Base-by-base conservation (phyloP, 305 asterid genomes). In the Fraxinus latifolia region DNA sequence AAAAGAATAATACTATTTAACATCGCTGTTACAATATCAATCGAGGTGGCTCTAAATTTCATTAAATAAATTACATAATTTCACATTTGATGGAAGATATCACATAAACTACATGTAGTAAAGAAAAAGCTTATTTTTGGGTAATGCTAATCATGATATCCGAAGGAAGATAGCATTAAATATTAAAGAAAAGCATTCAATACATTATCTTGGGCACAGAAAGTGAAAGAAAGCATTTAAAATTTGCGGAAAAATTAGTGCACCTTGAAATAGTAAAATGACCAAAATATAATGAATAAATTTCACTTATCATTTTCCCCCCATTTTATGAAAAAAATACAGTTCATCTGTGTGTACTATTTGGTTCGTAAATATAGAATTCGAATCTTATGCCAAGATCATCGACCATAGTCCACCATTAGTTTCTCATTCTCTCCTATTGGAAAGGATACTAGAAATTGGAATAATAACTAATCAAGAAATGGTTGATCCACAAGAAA, bases 121-220 rank as follows among this genome's bases (percentile, higher is more conserved):
- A 84, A 33, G 17, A 79, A 78, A 81, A 81, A 62, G 44, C 58
- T 77, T 44, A 71, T 84, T 79, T 68, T 84, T 80, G 88, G 86
- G 85, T 11, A 72, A 53, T 60, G 44, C 55, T 76, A 82, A 74
- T 88, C 84, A 82, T 83, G 87, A 42, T 11, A 42, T 78, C 90
- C 76, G 76, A 33, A 65, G 11, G 60, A 73, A 27, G 82, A 85
- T 85, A 76, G 79, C 83, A 86, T 81, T 77, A 62, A 76, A 32
- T 74, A 81, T 73, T 82, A 81, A 34, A 25, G 37, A 84, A 81
- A 47, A 53, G 5, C 68, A 36, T 84, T 85, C 79, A 84, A 25
- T 81, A 86, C 73, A 75, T 84, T 83, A 86, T 89, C 90, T 47
- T 73, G 82, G 72, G 80, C 5, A 73, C 5, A 7, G 81, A 84